These are phyloP conservation scores for Heterobasidion annosum DNA, from an alignment of 1,284 basidiomycete species.

Conservation along the genomic window DNA sequence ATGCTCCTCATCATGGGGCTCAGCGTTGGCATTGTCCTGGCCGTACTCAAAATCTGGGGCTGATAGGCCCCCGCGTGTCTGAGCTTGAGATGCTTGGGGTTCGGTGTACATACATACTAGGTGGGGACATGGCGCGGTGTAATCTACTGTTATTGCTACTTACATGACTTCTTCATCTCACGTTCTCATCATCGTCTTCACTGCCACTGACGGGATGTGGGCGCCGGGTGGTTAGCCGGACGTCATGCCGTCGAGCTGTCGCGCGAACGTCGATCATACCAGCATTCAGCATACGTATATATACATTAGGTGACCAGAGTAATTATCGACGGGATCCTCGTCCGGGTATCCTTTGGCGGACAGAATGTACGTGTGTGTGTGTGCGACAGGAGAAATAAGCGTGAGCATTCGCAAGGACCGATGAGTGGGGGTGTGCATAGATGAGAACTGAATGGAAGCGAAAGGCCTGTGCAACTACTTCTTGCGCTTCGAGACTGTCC, in stretches of 20 bases:
- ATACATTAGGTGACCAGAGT: not conserved
- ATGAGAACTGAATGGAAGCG: not conserved
- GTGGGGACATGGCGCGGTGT: not conserved
- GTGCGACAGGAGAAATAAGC: not conserved
- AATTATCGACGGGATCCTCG: not conserved
- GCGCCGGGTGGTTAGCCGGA: no score
- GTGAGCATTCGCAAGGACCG: not conserved
- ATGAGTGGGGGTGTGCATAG: not conserved
- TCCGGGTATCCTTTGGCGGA: not conserved
- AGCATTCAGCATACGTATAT: not conserved
- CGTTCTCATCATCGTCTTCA: no score
- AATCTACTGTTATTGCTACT: not conserved
- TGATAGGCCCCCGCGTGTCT: not conserved
- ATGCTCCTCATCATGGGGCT: slow-evolving; percentile 26
- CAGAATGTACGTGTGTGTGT: no score
- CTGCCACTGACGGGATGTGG: no score
- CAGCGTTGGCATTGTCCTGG: not conserved
- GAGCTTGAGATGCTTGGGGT: not conserved
- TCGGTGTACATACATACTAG: not conserved
- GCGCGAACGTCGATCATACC: no score
- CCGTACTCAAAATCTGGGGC: not conserved
- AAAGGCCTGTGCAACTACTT: slow-evolving; percentile 11
- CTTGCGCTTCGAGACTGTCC: slow-evolving; percentile 20
- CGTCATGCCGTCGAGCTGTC: no score
- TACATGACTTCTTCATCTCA: not conserved